These are phyloP conservation scores for Cicer cuneatum DNA, from an alignment of 306 rosid genomes.

Conservation along the genomic window DNA sequence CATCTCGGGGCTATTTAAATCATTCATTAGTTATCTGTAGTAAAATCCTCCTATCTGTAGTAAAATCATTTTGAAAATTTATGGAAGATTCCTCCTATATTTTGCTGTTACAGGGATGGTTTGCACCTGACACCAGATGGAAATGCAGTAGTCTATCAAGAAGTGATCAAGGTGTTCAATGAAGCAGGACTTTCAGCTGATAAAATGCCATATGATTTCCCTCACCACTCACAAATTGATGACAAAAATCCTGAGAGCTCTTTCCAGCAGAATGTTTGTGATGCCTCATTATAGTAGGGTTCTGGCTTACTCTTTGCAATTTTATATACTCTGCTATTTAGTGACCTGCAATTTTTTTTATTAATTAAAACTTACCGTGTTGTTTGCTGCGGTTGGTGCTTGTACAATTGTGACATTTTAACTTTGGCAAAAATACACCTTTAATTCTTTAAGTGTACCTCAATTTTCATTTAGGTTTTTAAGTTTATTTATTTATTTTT, in stretches of 20 bases:
- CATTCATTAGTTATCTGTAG: background rate
- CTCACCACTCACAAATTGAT: slow-evolving; percentile 80
- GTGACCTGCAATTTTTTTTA: slow-evolving; percentile 19
- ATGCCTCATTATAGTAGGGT: slow-evolving; percentile 32
- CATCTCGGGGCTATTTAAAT: slow-evolving; percentile 9
- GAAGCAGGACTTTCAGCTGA: slow-evolving; percentile 58
- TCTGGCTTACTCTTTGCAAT: slow-evolving; percentile 14
- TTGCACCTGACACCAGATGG: slow-evolving; percentile 89
- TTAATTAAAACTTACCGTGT: too few relatives aligned
- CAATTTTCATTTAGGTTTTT: too few relatives aligned
- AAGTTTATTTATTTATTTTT: too few relatives aligned
- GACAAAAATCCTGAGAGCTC: slow-evolving; percentile 64
- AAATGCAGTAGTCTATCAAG: slow-evolving; percentile 61
- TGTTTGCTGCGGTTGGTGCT: too few relatives aligned
- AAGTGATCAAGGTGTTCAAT: slow-evolving; percentile 51
- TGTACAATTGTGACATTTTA: too few relatives aligned
- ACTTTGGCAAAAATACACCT: too few relatives aligned
- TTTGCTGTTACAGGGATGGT: slow-evolving; percentile 70
- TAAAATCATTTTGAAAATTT: slow-evolving; percentile 21
- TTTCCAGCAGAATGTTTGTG: slow-evolving; percentile 63
- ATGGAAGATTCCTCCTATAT: slow-evolving; percentile 14
- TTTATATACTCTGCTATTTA: slow-evolving; percentile 20
- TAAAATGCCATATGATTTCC: slow-evolving; percentile 82
- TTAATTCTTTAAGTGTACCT: too few relatives aligned
- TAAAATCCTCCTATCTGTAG: slow-evolving; percentile 23